Conservation (phyloP, 1,284 basidiomycete species). For the Cryptococcus sp. region DNA sequence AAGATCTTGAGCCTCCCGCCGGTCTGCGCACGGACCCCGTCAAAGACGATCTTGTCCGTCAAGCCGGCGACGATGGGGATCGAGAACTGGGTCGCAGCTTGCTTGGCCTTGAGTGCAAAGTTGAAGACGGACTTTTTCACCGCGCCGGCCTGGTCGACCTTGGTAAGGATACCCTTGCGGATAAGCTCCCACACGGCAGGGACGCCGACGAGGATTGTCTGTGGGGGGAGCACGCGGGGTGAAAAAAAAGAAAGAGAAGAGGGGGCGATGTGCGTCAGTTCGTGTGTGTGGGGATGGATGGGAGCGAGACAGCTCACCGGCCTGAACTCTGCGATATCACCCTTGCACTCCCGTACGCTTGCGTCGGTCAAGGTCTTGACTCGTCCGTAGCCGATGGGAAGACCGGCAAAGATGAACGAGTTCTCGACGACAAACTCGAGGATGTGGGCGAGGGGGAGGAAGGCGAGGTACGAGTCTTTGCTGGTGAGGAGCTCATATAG, state of each 20-base stretch:
- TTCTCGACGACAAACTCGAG: conserved; percentile 59
- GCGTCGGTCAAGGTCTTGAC: conserved; percentile 96
- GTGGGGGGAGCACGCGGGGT: background rate
- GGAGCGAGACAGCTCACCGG: conserved; percentile 53
- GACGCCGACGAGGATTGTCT: conserved; percentile 80
- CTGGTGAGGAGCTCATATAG: conserved; percentile 70
- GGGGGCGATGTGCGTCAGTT: background rate
- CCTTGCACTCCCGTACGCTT: conserved; percentile 82
- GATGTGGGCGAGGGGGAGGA: conserved; percentile 89
- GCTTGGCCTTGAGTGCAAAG: conserved; percentile 45
- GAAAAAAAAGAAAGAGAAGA: background rate
- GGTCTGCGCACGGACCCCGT: conserved; percentile 72
- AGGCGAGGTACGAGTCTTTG: conserved; percentile 73
- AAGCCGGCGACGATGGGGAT: conserved; percentile 65
- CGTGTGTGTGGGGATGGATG: background rate
- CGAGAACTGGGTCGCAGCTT: conserved; percentile 34
- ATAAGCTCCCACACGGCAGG: conserved; percentile 91
- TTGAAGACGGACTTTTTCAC: conserved; percentile 62
- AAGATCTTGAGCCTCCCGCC: conserved; percentile 78
- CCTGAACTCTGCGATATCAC: conserved; percentile 77
- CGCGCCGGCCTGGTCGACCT: conserved; percentile 65
- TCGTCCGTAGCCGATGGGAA: conserved; percentile 74
- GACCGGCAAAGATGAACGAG: conserved; percentile 49
- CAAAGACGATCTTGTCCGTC: conserved; percentile 73
- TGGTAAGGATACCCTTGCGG: conserved; percentile 82